A percentile compares a stretch with the other conserved stretches of the same genome.
These are phyloP conservation scores for Auriscalpium microsporum DNA, from an alignment of 768 basidiomycete species.

Conservation along the genomic window DNA sequence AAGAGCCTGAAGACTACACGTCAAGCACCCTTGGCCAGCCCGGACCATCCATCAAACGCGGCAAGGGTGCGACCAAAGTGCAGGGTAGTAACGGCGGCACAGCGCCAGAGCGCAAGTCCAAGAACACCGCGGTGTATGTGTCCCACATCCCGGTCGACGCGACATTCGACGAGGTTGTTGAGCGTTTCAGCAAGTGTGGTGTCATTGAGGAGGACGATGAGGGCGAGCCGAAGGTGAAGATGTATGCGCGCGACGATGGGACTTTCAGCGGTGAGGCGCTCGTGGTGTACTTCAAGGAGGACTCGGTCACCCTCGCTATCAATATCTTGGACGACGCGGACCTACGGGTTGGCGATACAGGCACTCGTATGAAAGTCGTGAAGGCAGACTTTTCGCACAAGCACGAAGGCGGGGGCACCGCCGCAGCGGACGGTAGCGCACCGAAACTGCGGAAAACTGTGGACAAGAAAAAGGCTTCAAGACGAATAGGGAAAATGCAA, in stretches of 20 bases:
- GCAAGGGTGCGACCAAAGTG: slow-evolving; percentile 43
- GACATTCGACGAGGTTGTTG: slow-evolving; percentile 64
- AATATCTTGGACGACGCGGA: slow-evolving; percentile 89
- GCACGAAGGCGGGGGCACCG: slow-evolving; percentile 29
- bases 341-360: slow-evolving; percentile 71
- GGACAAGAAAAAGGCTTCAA: slow-evolving; percentile 71
- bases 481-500: slow-evolving; percentile 78
- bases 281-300: slow-evolving; percentile 96
- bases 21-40: slow-evolving; percentile 38
- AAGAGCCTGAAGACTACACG: slow-evolving; percentile 64
- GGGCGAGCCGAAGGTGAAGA: slow-evolving; percentile 90
- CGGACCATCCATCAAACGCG: slow-evolving; percentile 59
- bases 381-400: slow-evolving; percentile 79
- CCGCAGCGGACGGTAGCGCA: slow-evolving; percentile 32
- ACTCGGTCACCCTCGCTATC: slow-evolving; percentile 80
- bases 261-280: slow-evolving; percentile 90
- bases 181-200: slow-evolving; percentile 86
- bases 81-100: slow-evolving; percentile 26
- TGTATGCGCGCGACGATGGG: slow-evolving; percentile 86
- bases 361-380: slow-evolving; percentile 63
- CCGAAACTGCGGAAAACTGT: slow-evolving; percentile 50
- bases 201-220: slow-evolving; percentile 87
- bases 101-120: slow-evolving; percentile 54
- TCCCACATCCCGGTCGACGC: slow-evolving; percentile 74
- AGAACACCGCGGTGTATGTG: slow-evolving; percentile 90